Evolutionary conservation across 2,329 filamentous ascomycete genomes (phyloP).

Genomic region (Pseudogymnoascus sp.): DNA sequence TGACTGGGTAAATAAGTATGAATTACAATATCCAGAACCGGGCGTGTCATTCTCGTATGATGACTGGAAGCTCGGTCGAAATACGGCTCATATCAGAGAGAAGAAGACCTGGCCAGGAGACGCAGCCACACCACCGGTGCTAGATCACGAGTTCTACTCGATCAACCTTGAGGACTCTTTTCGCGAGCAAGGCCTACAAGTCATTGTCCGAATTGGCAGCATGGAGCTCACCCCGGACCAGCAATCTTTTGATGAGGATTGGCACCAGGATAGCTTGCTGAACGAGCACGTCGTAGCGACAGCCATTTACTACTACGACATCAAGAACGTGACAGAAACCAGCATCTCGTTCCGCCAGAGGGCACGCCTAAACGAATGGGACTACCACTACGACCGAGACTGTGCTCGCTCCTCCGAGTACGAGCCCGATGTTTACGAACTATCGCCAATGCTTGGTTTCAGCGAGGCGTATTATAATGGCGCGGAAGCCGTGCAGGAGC

Average conservation of each 20-base stretch:
- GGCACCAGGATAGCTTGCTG: neutral
- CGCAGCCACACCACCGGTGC: neutral
- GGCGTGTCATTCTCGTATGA: constrained; percentile 1
- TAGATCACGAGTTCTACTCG: neutral
- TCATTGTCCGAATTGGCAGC: neutral
- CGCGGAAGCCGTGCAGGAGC: neutral
- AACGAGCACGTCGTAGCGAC: neutral
- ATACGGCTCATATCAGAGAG: neutral
- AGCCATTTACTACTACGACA: neutral
- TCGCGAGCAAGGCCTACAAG: neutral
- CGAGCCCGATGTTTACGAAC: neutral
- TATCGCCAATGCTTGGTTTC: neutral
- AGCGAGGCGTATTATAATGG: neutral
- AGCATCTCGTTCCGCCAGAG: neutral
- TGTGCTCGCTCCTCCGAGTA: neutral
- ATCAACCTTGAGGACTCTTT: neutral
- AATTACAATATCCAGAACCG: neutral
- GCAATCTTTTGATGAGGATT: neutral
- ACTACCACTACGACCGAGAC: neutral
- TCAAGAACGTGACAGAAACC: neutral
- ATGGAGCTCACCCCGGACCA: neutral
- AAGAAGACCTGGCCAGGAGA: neutral
- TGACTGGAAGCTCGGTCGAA: constrained; percentile 9
- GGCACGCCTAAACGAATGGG: neutral
- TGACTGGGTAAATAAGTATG: neutral